Conservation (phyloP, 306 rosid species). For the Mimosa bimucronata region DNA sequence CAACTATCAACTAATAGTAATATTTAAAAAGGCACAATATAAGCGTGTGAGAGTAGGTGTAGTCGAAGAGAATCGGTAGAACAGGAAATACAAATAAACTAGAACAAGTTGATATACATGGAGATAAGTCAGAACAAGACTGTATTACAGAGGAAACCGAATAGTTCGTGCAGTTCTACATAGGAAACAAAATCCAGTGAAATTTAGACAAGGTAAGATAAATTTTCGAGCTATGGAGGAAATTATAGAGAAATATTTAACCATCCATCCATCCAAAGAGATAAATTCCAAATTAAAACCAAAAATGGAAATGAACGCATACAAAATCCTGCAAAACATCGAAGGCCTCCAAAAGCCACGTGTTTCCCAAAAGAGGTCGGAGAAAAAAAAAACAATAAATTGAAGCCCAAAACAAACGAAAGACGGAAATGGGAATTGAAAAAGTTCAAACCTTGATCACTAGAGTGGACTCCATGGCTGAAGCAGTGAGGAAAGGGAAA, state of each 20-base stretch:
- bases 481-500: background rate
- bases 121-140: background rate
- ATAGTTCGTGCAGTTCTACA: background rate
- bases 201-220: background rate
- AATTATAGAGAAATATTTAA: background rate
- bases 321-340: background rate
- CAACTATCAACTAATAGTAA: background rate
- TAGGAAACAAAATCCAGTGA: background rate
- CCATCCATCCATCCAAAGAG: background rate
- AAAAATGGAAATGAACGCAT: background rate
- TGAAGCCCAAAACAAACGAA: background rate
- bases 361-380: background rate
- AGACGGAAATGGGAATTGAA: background rate
- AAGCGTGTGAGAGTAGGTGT: background rate
- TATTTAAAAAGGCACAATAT: background rate
- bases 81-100: background rate
- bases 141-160: background rate
- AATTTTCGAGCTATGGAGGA: slow-evolving; percentile 3
- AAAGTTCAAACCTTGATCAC: slow-evolving; percentile 75
- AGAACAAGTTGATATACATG: background rate
- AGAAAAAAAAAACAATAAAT: background rate
- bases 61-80: background rate
- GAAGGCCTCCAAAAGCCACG: background rate
- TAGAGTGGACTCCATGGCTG: slow-evolving; percentile 61
- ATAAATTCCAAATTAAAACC: background rate